Evolutionary conservation across 2,329 filamentous ascomycete species (phyloP), one percentile per base, ranked within the genome.

Genomic region (Cytospora chrysosperma): DNA sequence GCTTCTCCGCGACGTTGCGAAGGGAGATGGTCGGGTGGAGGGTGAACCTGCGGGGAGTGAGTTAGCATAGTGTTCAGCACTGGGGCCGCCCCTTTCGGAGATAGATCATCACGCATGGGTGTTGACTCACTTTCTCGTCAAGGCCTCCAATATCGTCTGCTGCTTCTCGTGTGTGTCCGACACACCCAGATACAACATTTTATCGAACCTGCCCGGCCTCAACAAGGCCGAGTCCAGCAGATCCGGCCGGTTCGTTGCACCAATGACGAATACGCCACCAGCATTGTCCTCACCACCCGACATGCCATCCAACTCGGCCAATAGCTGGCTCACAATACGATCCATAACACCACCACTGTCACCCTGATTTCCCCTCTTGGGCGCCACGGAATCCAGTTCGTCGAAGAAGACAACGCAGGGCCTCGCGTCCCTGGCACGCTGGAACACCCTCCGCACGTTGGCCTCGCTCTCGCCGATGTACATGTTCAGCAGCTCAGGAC

Each of bases 311-410:
- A 99, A 82, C 77, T 99, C 95, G 0, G 95, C 95, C 13, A 99
- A 85, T 52, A 99, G 80, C 78, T 98, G 95, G 65, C 90, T 95
- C 58, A 99, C 94, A 68, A 98, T 98, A 61, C 95, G 88, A 75
- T 98, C 95, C 94, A 98, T 98, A 62, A 98, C 95, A 72, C 95
- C 95, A 63, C 95, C 94, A 67, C 92, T 97, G 72, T 98, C 95
- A 56, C 95, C 95, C 76, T 98, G 94, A 72, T 98, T 98, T 43
- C 95, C 95, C 76, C 95, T 85, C 79, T 98, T 98, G 0, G 95
- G 95, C 5, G 95, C 94, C 2, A 98, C 94, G 0, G 91, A 95
- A 75, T 97, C 93, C 69, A 97, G 75, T 75, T 97, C 93, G 72
- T 97, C 93, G 71, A 97, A 96, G 81, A 97, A 97, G 57, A 97